A percentile compares a stretch with the other conserved stretches of the same genome.
Conservation (phyloP, 768 basidiomycete genomes). For the Sarcomyxa edulis region DNA sequence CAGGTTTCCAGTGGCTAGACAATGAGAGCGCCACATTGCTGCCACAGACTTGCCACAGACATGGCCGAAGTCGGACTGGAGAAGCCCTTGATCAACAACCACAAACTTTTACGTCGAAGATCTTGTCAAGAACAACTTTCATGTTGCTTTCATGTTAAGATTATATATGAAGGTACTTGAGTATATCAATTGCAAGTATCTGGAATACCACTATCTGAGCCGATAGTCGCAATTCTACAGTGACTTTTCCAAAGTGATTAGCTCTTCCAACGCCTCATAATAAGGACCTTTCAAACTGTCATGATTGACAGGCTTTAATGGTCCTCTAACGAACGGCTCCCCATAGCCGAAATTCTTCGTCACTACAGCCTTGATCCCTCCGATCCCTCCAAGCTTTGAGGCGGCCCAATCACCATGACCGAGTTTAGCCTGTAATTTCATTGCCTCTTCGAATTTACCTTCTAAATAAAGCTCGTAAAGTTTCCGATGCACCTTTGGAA, state of each 20-base stretch:
- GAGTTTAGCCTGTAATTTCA: constrained; percentile 53
- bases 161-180: too few relatives aligned
- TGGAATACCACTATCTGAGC: too few relatives aligned
- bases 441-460: constrained; percentile 54
- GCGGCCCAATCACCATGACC: constrained; percentile 65
- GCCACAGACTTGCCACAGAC: too few relatives aligned
- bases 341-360: constrained; percentile 64
- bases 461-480: constrained; percentile 45
- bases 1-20: too few relatives aligned
- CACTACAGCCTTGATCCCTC: constrained; percentile 62
- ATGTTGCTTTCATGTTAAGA: too few relatives aligned
- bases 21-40: too few relatives aligned
- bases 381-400: constrained; percentile 60
- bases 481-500: constrained; percentile 52
- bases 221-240: constrained; percentile 17
- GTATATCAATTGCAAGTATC: too few relatives aligned
- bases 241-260: constrained; percentile 43
- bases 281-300: constrained; percentile 31
- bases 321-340: constrained; percentile 38
- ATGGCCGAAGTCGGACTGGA: too few relatives aligned
- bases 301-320: constrained; percentile 36
- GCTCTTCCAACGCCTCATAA: constrained; percentile 34
- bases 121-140: too few relatives aligned
- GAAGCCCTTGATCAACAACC: too few relatives aligned
- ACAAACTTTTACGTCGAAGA: too few relatives aligned